Evolutionary conservation across 768 basidiomycete species (phyloP).

Genomic region (Boletus sp.): DNA sequence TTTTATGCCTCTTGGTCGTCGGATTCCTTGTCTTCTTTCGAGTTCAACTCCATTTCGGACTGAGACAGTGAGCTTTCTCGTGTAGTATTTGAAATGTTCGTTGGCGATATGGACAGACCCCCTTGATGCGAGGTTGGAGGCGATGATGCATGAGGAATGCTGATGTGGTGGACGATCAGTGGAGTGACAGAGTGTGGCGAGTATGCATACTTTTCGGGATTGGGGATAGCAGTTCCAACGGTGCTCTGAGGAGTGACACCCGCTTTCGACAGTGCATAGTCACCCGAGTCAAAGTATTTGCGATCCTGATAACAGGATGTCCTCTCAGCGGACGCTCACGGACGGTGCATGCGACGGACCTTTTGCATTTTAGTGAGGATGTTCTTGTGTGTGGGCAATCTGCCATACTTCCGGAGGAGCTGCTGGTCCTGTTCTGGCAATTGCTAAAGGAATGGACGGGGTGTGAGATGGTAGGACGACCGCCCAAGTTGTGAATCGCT

Average conservation of each 20-base stretch:
- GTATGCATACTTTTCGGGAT: conserved; percentile 82
- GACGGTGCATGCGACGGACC: conserved; percentile 43
- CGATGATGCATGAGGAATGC: conserved; percentile 88
- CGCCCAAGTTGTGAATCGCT: background rate
- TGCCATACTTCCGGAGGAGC: conserved; percentile 92
- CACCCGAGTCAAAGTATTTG: conserved; percentile 99
- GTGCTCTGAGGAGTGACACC: conserved; percentile 82
- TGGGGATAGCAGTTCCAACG: conserved; percentile 97
- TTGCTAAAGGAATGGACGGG: conserved; percentile 44
- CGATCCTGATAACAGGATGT: conserved; percentile 65
- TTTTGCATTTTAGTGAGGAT: conserved; percentile 93
- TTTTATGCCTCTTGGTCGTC: conserved; percentile 17
- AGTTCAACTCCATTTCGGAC: conserved; percentile 17
- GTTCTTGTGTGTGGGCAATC: conserved; percentile 91
- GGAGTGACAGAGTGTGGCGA: background rate
- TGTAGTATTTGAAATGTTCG: conserved; percentile 60
- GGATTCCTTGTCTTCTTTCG: conserved; percentile 17
- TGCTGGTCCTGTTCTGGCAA: conserved; percentile 88
- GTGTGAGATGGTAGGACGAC: conserved; percentile 14
- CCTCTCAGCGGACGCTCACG: conserved; percentile 6
- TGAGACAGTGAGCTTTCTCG: conserved; percentile 53
- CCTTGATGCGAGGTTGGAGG: conserved; percentile 53
- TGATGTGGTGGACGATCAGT: conserved; percentile 29
- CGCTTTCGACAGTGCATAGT: conserved; percentile 96
- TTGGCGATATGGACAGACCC: conserved; percentile 70